Evolutionary conservation across 306 rosid species (phyloP), one percentile per base, ranked within the genome.

Genomic region (Urtica urens): DNA sequence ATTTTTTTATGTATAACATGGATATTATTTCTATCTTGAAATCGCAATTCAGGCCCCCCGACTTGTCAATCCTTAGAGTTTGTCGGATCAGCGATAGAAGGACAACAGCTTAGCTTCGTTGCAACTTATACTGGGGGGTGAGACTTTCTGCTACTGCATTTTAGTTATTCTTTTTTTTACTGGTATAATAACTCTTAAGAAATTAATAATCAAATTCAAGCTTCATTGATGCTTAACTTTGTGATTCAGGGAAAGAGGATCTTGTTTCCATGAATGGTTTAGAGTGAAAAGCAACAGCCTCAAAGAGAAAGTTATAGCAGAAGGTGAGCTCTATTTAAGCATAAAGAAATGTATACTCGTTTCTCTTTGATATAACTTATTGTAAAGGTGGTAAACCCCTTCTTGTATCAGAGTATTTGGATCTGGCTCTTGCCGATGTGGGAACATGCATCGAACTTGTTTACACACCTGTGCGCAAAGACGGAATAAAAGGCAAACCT

Each of bases 51-150:
- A 90, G 99, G 99, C 43, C 78, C 78, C 59, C 99, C 99, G 39
- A 85, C 71, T 35, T 90, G 99, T 66, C 82, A 55, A 23, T 72
- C 75, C 19, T 62, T 90, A 51, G 94, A 85, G 69, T 75, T 90
- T 65, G 57, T 60, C 48, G 99, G 99, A 67, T 77, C 80, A 35
- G 53, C 79, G 77, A 63, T 73, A 33, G 96, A 90, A 70, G 99
- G 99, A 26, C 93, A 77, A 55, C 68, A 72, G 41, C 66, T 90
- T 78, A 73, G 70, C 72, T 79, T 90, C 51, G 65, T 53, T 64
- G 85, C 77, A 57, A 67, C 80, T 46, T 90, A 90, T 60, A 82
- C 68, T 24, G 99, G 99, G 66, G 99, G 99, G 99, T 90, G 58
- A 66, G 94, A 42, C 55, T 74, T 67, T 33, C 49, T 53, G 53